Percentiles rank a stretch among this genome's conserved stretches.
phyloP scores from a whole-genome alignment of 495 filamentous ascomycete genomes.

The Penicillium ucsense region DNA sequence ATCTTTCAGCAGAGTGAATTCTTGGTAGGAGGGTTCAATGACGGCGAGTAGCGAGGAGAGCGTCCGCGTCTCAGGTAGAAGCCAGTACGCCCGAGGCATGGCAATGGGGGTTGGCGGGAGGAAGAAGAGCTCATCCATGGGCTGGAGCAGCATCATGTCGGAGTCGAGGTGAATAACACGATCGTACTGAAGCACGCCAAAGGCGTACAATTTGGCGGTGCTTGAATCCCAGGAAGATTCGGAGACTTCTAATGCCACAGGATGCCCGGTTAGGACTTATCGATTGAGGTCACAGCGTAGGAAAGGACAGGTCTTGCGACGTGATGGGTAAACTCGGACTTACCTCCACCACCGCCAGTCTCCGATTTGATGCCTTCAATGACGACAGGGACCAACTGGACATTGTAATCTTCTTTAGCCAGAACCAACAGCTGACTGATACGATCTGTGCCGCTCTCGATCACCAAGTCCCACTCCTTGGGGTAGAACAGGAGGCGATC shows the following conservation, averaged over 20 bases:
- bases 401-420: conserved; percentile 52
- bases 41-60: conserved; percentile 57
- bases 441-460: conserved; percentile 26
- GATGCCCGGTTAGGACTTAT: not conserved
- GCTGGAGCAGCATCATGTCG: conserved; percentile 51
- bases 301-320: not conserved
- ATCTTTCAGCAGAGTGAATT: conserved; percentile 44
- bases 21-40: conserved; percentile 47
- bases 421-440: conserved; percentile 48
- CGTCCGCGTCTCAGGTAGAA: conserved; percentile 39
- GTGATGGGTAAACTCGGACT: not conserved
- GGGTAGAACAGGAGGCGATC: conserved; percentile 62
- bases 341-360: conserved; percentile 23
- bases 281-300: no score
- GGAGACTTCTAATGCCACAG: conserved; percentile 5
- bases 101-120: conserved; percentile 50
- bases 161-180: conserved; percentile 63
- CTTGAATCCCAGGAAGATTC: conserved; percentile 48
- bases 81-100: conserved; percentile 68
- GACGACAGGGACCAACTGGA: conserved; percentile 48
- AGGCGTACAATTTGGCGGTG: conserved; percentile 61
- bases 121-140: conserved; percentile 67
- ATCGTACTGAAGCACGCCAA: conserved; percentile 57
- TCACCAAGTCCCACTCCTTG: conserved; percentile 38
- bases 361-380: conserved; percentile 40